These are phyloP conservation scores for Aureobasidium sp. DNA, from an alignment of 2,329 filamentous ascomycete genomes.

Conservation along the genomic window DNA sequence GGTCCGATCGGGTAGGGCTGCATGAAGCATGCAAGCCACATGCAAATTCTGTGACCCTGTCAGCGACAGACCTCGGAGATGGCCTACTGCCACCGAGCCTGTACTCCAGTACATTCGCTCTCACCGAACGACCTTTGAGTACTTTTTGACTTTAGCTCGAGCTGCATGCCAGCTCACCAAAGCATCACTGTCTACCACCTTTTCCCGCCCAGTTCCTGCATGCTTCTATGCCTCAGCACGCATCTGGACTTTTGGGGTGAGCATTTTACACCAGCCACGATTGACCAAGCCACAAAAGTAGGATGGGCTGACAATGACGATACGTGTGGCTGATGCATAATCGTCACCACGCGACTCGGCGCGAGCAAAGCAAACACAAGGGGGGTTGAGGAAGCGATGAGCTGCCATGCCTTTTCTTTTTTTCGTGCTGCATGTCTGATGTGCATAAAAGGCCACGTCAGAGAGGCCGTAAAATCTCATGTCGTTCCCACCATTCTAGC, in stretches of 20 bases:
- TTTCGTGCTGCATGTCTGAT: background rate
- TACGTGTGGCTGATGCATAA: background rate
- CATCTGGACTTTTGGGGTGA: background rate
- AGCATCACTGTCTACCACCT: background rate
- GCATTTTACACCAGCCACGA: background rate
- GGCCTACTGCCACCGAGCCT: background rate
- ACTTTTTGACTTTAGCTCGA: background rate
- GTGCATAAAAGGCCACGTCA: background rate
- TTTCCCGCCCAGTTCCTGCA: background rate
- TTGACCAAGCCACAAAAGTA: background rate
- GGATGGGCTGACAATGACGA: background rate
- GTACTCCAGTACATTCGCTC: conserved; percentile 1
- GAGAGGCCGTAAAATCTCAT: background rate
- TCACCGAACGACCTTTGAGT: background rate
- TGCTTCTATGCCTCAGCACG: background rate
- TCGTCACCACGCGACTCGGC: background rate
- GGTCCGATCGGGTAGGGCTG: conserved; percentile 9
- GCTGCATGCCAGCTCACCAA: conserved; percentile 1
- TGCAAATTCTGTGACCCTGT: background rate
- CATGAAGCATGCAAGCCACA: conserved; percentile 5
- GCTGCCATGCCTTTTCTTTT: background rate
- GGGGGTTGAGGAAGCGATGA: background rate
- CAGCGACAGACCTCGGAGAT: background rate
- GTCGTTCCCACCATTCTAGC: background rate
- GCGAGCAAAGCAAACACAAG: conserved; percentile 5